Percentiles rank a stretch among this genome's conserved stretches.
Evolutionary conservation across 495 filamentous ascomycete species (phyloP).

Genomic region (Xylaria cubensis): DNA sequence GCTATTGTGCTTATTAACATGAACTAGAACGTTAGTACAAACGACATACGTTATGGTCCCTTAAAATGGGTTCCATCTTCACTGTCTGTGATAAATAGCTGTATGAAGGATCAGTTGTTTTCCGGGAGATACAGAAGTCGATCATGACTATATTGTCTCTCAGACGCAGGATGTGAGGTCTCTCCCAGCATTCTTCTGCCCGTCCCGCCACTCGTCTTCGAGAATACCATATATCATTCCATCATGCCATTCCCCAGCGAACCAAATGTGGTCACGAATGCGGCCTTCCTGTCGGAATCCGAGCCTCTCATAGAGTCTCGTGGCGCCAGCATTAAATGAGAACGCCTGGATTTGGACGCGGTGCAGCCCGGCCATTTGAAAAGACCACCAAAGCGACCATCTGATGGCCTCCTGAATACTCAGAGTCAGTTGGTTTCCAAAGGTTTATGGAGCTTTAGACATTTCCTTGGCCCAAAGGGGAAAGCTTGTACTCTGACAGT

Average conservation of each 20-base stretch:
- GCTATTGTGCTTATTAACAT: neutral
- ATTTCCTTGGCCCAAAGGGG: too few relatives aligned
- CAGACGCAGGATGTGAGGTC: slow-evolving; percentile 17
- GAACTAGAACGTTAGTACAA: neutral
- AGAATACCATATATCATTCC: slow-evolving; percentile 51
- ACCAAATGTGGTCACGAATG: slow-evolving; percentile 51
- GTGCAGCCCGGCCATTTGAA: slow-evolving; percentile 54
- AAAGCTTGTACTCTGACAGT: too few relatives aligned
- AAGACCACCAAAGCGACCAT: slow-evolving; percentile 59
- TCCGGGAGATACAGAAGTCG: neutral
- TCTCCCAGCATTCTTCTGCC: slow-evolving; percentile 18
- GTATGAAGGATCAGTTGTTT: neutral
- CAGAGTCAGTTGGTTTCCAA: too few relatives aligned
- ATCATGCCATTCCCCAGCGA: slow-evolving; percentile 55
- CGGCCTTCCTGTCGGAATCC: slow-evolving; percentile 58
- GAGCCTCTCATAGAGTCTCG: slow-evolving; percentile 52
- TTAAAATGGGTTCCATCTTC: neutral
- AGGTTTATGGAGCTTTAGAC: too few relatives aligned
- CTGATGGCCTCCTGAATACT: slow-evolving; percentile 51
- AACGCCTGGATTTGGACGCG: slow-evolving; percentile 50
- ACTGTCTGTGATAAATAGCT: neutral
- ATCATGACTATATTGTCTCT: neutral
- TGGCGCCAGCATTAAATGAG: slow-evolving; percentile 52
- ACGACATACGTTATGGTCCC: neutral
- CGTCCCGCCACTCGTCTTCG: slow-evolving; percentile 54